Conservation (phyloP, 2,329 filamentous ascomycete species). For the Ophioceras dolichostomum region DNA sequence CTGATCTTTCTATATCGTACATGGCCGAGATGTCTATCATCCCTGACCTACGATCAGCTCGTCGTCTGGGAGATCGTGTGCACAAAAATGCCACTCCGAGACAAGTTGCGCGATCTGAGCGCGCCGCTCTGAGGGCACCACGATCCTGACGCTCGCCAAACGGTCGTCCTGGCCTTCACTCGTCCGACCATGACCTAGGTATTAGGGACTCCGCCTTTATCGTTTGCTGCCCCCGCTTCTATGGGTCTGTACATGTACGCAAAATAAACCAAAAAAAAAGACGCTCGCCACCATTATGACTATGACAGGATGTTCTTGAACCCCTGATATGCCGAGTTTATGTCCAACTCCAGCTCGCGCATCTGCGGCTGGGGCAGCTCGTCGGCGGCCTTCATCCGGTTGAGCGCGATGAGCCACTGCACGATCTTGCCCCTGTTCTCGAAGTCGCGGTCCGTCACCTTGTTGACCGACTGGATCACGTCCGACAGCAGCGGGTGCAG, state of each 20-base stretch:
- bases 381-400: constrained; percentile 95
- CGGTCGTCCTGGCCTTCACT: no score
- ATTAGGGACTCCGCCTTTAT: no score
- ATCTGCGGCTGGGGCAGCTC: constrained; percentile 80
- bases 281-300: constrained; percentile 6
- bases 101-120: constrained; percentile 55
- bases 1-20: constrained; percentile 23
- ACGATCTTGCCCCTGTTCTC: constrained; percentile 95
- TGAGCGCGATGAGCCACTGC: constrained; percentile 93
- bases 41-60: constrained; percentile 82
- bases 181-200: no score
- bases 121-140: constrained; percentile 53
- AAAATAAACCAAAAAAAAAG: background rate
- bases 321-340: constrained; percentile 86
- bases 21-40: no score
- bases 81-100: constrained; percentile 76
- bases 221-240: no score
- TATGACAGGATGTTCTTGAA: constrained; percentile 70
- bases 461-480: constrained; percentile 94
- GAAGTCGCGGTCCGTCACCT: constrained; percentile 90
- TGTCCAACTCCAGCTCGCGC: constrained; percentile 81
- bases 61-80: constrained; percentile 81
- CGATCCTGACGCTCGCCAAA: constrained; percentile 53
- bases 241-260: background rate
- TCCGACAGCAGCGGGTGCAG: constrained; percentile 91